Percentiles rank a stretch among this genome's conserved stretches.
These are phyloP conservation scores for Trichoderma simmonsii DNA, from an alignment of 2,329 filamentous ascomycete species.

Conservation along the genomic window DNA sequence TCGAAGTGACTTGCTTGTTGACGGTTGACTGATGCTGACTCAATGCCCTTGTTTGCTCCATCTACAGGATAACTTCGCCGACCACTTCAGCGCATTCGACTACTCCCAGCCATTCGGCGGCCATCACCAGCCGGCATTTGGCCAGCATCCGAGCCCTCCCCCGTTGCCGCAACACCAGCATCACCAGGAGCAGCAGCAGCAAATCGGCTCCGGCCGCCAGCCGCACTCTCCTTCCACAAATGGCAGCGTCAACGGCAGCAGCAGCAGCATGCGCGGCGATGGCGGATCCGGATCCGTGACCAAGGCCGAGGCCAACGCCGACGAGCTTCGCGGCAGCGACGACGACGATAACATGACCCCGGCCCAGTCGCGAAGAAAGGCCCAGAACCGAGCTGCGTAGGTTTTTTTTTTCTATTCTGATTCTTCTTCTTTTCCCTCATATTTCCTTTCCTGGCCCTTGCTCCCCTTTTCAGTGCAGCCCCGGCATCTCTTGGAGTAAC, in stretches of 20 bases:
- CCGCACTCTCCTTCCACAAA: slow-evolving; percentile 24
- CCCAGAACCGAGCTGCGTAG: slow-evolving; percentile 60
- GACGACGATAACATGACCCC: slow-evolving; percentile 56
- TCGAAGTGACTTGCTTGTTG: not conserved
- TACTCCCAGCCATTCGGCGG: slow-evolving; percentile 39
- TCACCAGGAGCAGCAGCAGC: slow-evolving; percentile 25
- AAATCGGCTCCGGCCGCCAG: slow-evolving; percentile 26
- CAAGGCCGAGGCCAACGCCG: slow-evolving; percentile 40
- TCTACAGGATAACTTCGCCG: slow-evolving; percentile 48
- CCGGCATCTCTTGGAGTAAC: not conserved
- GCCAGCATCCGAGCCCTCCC: slow-evolving; percentile 23
- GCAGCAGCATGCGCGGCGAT: slow-evolving; percentile 20
- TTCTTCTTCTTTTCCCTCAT: not conserved
- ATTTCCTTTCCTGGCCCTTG: not conserved
- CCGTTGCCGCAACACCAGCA: slow-evolving; percentile 9
- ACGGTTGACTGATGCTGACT: slow-evolving; percentile 6
- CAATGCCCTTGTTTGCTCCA: slow-evolving; percentile 4
- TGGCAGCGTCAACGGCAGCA: slow-evolving; percentile 23
- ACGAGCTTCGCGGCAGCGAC: slow-evolving; percentile 46
- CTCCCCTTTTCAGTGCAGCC: not conserved
- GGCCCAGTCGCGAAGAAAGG: slow-evolving; percentile 57
- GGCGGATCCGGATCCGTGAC: not conserved
- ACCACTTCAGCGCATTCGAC: slow-evolving; percentile 50
- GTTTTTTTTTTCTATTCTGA: not conserved
- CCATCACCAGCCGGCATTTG: slow-evolving; percentile 31